Conservation (phyloP, 805 yeast genomes). For the Saccharomycopsis malanga region DNA sequence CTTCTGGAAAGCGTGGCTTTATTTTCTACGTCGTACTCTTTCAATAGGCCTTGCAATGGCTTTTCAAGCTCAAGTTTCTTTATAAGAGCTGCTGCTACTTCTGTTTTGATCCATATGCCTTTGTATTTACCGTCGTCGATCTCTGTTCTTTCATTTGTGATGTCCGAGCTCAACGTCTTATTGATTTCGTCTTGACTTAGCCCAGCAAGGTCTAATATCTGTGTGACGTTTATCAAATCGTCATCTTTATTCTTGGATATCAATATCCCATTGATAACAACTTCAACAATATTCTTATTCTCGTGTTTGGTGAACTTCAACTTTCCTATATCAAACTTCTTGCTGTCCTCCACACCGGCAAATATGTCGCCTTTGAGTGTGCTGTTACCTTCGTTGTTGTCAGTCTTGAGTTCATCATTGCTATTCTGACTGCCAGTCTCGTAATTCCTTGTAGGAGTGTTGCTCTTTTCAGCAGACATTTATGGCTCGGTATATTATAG, state of each 20-base stretch:
- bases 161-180: neutral
- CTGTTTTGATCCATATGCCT: slow-evolving; percentile 20
- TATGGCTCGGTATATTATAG: too few species aligned
- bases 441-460: too few species aligned
- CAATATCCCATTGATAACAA: slow-evolving; percentile 6
- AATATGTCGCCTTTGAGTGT: too few species aligned
- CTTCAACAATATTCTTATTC: slow-evolving; percentile 15
- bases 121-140: slow-evolving; percentile 19
- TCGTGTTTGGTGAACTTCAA: slow-evolving; percentile 13
- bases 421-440: too few species aligned
- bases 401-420: too few species aligned
- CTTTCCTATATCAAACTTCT: neutral
- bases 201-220: slow-evolving; percentile 16
- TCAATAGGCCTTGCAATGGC: slow-evolving; percentile 4
- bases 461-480: too few species aligned
- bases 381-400: neutral
- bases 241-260: slow-evolving; percentile 18
- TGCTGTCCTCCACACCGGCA: neutral
- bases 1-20: slow-evolving; percentile 13
- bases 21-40: slow-evolving; percentile 1
- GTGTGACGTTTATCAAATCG: slow-evolving; percentile 14
- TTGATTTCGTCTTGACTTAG: slow-evolving; percentile 3
- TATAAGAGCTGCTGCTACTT: slow-evolving; percentile 11
- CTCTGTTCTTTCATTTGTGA: slow-evolving; percentile 7
- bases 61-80: slow-evolving; percentile 6